Conservation (phyloP, 495 filamentous ascomycete species). For the Lophium mytilinum region DNA sequence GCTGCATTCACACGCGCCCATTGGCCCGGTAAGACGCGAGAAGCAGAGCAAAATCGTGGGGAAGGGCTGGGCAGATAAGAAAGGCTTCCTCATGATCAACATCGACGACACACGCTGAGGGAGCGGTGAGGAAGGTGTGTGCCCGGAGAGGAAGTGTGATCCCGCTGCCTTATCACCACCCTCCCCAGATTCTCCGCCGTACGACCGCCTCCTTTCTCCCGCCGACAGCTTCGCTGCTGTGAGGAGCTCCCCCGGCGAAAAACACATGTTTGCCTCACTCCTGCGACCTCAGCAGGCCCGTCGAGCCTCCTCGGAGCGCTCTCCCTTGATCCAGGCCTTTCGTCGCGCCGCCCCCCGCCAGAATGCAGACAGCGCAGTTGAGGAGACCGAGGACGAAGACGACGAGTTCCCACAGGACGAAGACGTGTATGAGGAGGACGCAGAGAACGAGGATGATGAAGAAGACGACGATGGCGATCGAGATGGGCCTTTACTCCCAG, state of each 20-base stretch:
- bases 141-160: background rate
- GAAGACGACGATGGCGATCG: background rate
- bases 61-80: background rate
- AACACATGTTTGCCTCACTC: constrained; percentile 22
- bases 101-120: background rate
- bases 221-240: background rate
- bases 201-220: background rate
- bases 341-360: constrained; percentile 5
- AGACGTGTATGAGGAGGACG: constrained; percentile 8
- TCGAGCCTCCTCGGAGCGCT: constrained; percentile 9
- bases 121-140: background rate
- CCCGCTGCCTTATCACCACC: background rate
- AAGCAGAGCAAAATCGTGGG: background rate
- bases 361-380: background rate
- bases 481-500: constrained; percentile 22
- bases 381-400: background rate
- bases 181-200: background rate
- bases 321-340: constrained; percentile 19
- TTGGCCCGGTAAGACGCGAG: background rate
- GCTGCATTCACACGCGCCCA: background rate
- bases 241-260: background rate
- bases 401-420: constrained; percentile 7
- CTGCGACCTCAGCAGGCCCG: constrained; percentile 10
- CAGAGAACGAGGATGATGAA: constrained; percentile 8
- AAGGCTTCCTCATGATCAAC: background rate